Evolutionary conservation across 1,284 basidiomycete species (phyloP).

Genomic region (Psilocybe mexicana): DNA sequence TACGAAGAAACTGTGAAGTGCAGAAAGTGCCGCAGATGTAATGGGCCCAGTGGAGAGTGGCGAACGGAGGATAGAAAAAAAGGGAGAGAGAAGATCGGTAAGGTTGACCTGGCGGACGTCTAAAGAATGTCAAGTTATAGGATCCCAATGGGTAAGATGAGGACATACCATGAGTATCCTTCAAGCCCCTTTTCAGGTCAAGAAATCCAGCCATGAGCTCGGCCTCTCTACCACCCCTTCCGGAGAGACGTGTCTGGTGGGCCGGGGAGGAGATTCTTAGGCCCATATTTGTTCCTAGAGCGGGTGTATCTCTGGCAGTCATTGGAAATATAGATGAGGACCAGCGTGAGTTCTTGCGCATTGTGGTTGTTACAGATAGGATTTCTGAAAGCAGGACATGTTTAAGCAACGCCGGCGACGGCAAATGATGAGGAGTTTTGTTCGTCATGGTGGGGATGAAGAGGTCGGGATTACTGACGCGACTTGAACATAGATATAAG

Average conservation of each 20-base stretch:
- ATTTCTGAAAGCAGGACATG: slow-evolving; percentile 90
- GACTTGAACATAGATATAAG: slow-evolving; percentile 16
- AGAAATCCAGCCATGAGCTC: slow-evolving; percentile 92
- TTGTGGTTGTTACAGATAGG: slow-evolving; percentile 89
- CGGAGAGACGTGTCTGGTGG: slow-evolving; percentile 38
- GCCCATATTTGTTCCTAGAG: slow-evolving; percentile 72
- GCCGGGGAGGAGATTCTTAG: slow-evolving; percentile 59
- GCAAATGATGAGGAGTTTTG: slow-evolving; percentile 18
- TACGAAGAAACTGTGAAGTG: slow-evolving; percentile 86
- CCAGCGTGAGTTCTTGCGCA: slow-evolving; percentile 97
- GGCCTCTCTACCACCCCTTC: slow-evolving; percentile 59
- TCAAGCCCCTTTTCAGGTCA: slow-evolving; percentile 77
- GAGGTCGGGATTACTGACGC: slow-evolving; percentile 4
- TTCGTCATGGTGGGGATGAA: slow-evolving; percentile 10
- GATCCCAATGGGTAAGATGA: slow-evolving; percentile 1
- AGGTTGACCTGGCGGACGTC: slow-evolving; percentile 60
- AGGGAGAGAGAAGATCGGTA: slow-evolving; percentile 76
- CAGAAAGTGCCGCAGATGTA: slow-evolving; percentile 85
- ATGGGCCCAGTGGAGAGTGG: slow-evolving; percentile 93
- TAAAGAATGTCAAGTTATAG: slow-evolving; percentile 31
- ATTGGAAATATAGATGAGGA: slow-evolving; percentile 67
- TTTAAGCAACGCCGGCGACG: slow-evolving; percentile 51
- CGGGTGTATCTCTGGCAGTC: slow-evolving; percentile 60
- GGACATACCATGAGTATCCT: slow-evolving; percentile 70
- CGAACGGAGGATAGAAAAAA: slow-evolving; percentile 92